These are phyloP conservation scores for Nakazawaea wickerhamii DNA, from an alignment of 805 yeast genomes.

Conservation along the genomic window DNA sequence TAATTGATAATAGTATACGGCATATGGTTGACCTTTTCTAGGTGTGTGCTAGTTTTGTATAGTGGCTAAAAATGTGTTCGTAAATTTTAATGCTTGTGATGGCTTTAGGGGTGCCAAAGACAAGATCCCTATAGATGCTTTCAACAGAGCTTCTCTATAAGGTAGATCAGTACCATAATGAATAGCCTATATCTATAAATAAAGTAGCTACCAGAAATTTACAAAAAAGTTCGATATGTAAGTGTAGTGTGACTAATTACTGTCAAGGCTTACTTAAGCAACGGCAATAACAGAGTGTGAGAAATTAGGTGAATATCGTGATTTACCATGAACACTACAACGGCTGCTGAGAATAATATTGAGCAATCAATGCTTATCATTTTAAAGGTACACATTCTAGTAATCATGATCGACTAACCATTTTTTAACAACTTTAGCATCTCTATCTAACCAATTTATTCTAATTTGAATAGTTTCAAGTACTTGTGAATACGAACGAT, in stretches of 20 bases:
- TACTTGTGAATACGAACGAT: constrained; percentile 56
- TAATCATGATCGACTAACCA: constrained; percentile 40
- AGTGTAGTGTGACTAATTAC: too few relatives aligned
- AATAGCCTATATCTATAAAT: too few relatives aligned
- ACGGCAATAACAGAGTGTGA: too few relatives aligned
- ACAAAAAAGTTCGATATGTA: too few relatives aligned
- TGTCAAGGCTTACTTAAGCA: too few relatives aligned
- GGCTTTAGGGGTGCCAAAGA: neutral
- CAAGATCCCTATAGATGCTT: too few relatives aligned
- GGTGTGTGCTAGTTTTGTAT: too few relatives aligned
- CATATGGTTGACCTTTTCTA: too few relatives aligned
- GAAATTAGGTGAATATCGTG: too few relatives aligned
- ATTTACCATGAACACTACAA: neutral
- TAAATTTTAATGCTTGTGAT: neutral
- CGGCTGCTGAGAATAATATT: neutral
- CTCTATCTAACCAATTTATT: constrained; percentile 54
- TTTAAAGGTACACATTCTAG: neutral
- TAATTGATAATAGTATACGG: too few relatives aligned
- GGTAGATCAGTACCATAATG: neutral
- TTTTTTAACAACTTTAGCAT: constrained; percentile 36
- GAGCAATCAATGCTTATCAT: neutral
- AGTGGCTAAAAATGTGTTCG: neutral
- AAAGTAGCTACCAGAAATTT: too few relatives aligned
- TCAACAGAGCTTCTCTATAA: too few relatives aligned
- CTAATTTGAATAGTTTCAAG: constrained; percentile 53